phyloP scores from a whole-genome alignment of 2,329 filamentous ascomycete genomes.

The Beauveria varroae region DNA sequence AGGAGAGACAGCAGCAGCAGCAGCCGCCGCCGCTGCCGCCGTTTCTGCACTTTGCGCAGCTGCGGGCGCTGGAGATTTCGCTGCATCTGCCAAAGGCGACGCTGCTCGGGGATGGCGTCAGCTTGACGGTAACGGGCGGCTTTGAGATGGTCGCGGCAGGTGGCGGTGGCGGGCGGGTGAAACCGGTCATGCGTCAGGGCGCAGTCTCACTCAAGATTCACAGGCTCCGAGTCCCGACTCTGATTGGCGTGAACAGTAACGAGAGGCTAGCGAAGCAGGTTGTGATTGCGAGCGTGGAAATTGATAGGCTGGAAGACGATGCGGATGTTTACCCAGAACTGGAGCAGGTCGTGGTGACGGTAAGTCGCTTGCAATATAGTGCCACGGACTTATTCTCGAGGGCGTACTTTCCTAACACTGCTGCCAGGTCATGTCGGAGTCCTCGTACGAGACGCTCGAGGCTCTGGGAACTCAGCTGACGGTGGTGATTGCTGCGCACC shows the following conservation, averaged over 20 bases:
- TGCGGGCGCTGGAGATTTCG: constrained; percentile 44
- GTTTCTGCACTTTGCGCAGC: constrained; percentile 24
- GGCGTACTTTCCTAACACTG: neutral
- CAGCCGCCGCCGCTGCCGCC: constrained; percentile 18
- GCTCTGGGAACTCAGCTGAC: constrained; percentile 46
- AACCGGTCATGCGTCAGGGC: constrained; percentile 20
- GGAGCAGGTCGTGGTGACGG: constrained; percentile 55
- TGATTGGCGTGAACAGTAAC: constrained; percentile 67
- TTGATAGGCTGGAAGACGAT: constrained; percentile 43
- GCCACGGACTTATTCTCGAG: neutral
- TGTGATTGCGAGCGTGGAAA: constrained; percentile 53
- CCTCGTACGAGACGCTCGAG: constrained; percentile 56
- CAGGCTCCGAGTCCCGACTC: constrained; percentile 53
- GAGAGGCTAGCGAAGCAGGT: constrained; percentile 62
- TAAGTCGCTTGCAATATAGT: constrained; percentile 25
- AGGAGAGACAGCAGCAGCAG: neutral
- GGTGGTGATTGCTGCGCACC: constrained; percentile 36
- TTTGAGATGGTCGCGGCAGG: constrained; percentile 27
- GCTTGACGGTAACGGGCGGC: constrained; percentile 38
- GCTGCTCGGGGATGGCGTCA: constrained; percentile 54
- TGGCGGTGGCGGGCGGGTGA: constrained; percentile 14
- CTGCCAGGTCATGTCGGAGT: constrained; percentile 36
- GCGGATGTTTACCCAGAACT: constrained; percentile 47
- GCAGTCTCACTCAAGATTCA: constrained; percentile 38
- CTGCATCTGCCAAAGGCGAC: constrained; percentile 61